phyloP scores from a whole-genome alignment of 1,284 basidiomycete species.

The Cutaneotrichosporon sp. region DNA sequence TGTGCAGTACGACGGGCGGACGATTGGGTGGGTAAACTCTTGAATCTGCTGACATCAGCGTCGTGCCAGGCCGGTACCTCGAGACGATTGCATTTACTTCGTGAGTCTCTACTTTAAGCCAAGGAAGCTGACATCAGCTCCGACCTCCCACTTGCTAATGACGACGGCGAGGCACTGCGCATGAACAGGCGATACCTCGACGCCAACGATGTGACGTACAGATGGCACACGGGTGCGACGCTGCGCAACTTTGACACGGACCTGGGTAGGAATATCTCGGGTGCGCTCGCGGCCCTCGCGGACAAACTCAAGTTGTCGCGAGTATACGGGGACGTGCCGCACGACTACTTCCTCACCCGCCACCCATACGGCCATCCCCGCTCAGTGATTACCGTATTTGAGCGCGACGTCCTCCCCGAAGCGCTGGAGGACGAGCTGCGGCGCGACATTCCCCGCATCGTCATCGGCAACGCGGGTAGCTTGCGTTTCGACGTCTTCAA shows the following conservation, averaged over 20 bases:
- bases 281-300: conserved; percentile 34
- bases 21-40: conserved; percentile 55
- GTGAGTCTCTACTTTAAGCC: conserved; percentile 19
- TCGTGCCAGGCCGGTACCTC: conserved; percentile 82
- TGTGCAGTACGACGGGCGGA: conserved; percentile 54
- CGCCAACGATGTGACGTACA: conserved; percentile 54
- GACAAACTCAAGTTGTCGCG: conserved; percentile 42
- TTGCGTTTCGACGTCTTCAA: conserved; percentile 67
- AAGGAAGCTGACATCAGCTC: conserved; percentile 1
- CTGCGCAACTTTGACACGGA: conserved; percentile 42
- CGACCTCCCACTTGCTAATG: conserved; percentile 21
- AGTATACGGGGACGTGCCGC: conserved; percentile 67
- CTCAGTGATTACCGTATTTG: conserved; percentile 64
- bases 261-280: conserved; percentile 43
- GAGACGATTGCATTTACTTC: conserved; percentile 70
- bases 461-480: conserved; percentile 71
- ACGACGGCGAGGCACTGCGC: conserved; percentile 37
- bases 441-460: conserved; percentile 56
- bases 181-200: conserved; percentile 56
- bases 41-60: conserved; percentile 60
- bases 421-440: conserved; percentile 36
- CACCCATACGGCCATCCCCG: conserved; percentile 66
- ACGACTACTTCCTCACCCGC: conserved; percentile 66
- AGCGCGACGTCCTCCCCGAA: conserved; percentile 57
- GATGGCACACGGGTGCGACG: conserved; percentile 40